Conservation (phyloP, 345 rosid species). For the Melaleuca quinquenervia region DNA sequence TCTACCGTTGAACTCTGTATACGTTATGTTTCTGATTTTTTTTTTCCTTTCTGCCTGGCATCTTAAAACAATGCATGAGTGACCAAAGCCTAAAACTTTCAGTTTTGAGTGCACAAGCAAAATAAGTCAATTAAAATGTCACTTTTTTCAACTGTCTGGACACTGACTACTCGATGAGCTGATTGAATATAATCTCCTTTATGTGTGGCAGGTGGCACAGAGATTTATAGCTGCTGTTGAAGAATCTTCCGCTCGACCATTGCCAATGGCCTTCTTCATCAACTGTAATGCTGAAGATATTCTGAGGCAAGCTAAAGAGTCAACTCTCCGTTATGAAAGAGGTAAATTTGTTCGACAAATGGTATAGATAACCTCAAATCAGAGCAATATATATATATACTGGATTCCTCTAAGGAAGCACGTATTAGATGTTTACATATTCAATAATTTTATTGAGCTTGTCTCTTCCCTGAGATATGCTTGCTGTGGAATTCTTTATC, state of each 20-base stretch:
- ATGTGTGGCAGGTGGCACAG: slow-evolving; percentile 37
- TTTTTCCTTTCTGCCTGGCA: not conserved
- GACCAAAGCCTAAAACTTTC: not conserved
- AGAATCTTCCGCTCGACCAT: slow-evolving; percentile 24
- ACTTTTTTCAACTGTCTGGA: not conserved
- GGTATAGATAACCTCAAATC: not conserved
- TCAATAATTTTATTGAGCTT: not conserved
- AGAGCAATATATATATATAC: not conserved
- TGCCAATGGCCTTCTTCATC: slow-evolving; percentile 58
- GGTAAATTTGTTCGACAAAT: slow-evolving; percentile 16
- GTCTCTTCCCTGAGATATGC: not conserved
- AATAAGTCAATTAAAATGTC: not conserved
- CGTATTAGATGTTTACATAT: not conserved
- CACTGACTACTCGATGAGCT: not conserved
- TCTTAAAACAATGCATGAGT: not conserved
- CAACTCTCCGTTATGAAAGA: slow-evolving; percentile 38
- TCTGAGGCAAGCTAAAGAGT: slow-evolving; percentile 43
- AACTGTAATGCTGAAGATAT: slow-evolving; percentile 32
- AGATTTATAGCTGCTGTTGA: slow-evolving; percentile 28
- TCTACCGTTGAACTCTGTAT: not conserved
- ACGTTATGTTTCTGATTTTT: not conserved
- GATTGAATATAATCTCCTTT: not conserved
- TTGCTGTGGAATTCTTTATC: not conserved
- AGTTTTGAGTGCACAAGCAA: not conserved
- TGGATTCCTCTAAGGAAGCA: not conserved